phyloP scores from a whole-genome alignment of 164 flowering plant species.

The Platanus orientalis region DNA sequence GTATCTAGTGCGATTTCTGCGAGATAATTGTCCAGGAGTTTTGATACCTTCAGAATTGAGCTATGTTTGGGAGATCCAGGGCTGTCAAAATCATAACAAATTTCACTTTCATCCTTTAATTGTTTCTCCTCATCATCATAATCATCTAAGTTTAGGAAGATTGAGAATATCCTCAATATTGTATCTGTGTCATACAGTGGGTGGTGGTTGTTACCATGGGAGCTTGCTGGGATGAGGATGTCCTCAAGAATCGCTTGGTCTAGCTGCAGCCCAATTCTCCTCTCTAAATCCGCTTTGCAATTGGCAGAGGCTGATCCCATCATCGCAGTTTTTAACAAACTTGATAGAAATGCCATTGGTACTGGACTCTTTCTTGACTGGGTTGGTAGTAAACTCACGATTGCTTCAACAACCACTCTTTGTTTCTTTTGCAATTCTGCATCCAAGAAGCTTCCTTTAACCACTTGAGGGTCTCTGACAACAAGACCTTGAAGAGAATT shows the following conservation, averaged over 20 bases:
- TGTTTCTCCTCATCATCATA: constrained; percentile 70
- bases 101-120: constrained; percentile 56
- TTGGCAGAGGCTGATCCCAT: constrained; percentile 55
- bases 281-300: constrained; percentile 81
- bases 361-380: constrained; percentile 82
- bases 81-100: constrained; percentile 70
- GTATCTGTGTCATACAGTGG: constrained; percentile 73
- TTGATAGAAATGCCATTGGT: constrained; percentile 90
- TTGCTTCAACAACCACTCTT: constrained; percentile 63
- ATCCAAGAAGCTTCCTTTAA: constrained; percentile 48
- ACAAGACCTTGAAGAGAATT: constrained; percentile 64
- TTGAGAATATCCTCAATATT: constrained; percentile 74
- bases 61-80: constrained; percentile 83
- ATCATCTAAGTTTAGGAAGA: constrained; percentile 80
- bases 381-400: constrained; percentile 69
- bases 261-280: constrained; percentile 83
- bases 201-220: constrained; percentile 48
- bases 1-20: constrained; percentile 80
- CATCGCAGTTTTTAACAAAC: constrained; percentile 70
- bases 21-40: constrained; percentile 69
- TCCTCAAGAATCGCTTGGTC: constrained; percentile 98
- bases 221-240: constrained; percentile 71
- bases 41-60: constrained; percentile 72
- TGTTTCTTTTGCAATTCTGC: constrained; percentile 72
- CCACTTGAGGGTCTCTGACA: constrained; percentile 48